Evolutionary conservation across 495 filamentous ascomycete genomes (phyloP).

Genomic region (Cenococcum geophilum): DNA sequence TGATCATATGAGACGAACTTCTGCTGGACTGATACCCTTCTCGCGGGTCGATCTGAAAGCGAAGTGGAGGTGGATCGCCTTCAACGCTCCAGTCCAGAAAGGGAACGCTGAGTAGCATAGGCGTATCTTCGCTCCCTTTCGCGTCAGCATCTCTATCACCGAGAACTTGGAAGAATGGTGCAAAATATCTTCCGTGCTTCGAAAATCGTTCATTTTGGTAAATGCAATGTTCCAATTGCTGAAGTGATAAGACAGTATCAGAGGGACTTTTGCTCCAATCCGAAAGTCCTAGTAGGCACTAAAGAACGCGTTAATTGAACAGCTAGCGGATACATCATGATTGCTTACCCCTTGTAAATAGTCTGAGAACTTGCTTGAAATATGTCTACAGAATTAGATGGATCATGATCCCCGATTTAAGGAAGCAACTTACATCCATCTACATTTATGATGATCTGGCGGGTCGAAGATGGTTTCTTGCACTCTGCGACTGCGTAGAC

Average conservation of each 20-base stretch:
- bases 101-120: constrained; percentile 37
- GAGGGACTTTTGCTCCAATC: constrained; percentile 24
- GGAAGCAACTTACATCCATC: constrained; percentile 33
- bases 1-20: constrained; percentile 33
- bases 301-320: background rate
- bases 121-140: constrained; percentile 13
- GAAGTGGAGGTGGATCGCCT: constrained; percentile 33
- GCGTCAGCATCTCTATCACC: constrained; percentile 1
- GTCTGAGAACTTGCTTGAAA: constrained; percentile 38
- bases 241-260: constrained; percentile 14
- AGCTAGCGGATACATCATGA: background rate
- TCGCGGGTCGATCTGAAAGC: constrained; percentile 38
- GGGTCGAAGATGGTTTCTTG: constrained; percentile 29
- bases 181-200: constrained; percentile 40
- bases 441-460: constrained; percentile 27
- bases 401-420: background rate
- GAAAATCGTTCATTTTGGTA: constrained; percentile 38
- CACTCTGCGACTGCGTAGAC: constrained; percentile 26
- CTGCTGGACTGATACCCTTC: constrained; percentile 38
- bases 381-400: constrained; percentile 27
- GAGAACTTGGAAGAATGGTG: constrained; percentile 37
- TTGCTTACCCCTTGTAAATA: constrained; percentile 34
- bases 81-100: constrained; percentile 39
- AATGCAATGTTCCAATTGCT: constrained; percentile 33
- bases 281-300: constrained; percentile 30